A percentile compares a stretch with the other conserved stretches of the same genome.
These are phyloP conservation scores for Periconia sp. DNA, from an alignment of 2,329 filamentous ascomycete species.

Conservation along the genomic window DNA sequence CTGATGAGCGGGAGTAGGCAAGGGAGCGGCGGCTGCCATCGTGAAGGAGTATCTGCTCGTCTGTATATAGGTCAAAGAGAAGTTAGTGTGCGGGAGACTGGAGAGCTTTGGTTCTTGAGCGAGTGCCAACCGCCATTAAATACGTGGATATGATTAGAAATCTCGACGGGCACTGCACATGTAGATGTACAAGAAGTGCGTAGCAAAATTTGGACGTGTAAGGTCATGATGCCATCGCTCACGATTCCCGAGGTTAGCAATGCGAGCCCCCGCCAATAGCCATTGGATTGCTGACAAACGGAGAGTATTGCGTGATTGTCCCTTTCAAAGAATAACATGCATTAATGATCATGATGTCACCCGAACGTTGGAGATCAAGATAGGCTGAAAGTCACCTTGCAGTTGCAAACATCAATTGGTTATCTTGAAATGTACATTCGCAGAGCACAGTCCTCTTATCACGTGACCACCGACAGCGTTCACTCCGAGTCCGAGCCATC, in stretches of 20 bases:
- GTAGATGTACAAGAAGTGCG: slow-evolving; percentile 14
- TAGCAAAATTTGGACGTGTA: slow-evolving; percentile 6
- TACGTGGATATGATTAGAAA: slow-evolving; percentile 27
- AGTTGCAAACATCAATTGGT: too few species aligned
- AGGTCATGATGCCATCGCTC: slow-evolving; percentile 37
- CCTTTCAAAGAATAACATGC: background rate
- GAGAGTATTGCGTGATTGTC: slow-evolving; percentile 24
- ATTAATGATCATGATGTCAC: too few species aligned
- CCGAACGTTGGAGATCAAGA: too few species aligned
- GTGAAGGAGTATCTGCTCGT: slow-evolving; percentile 21
- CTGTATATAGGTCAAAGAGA: background rate
- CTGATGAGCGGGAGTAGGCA: slow-evolving; percentile 47
- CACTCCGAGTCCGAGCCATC: too few species aligned
- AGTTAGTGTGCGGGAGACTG: background rate
- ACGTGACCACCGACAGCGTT: too few species aligned
- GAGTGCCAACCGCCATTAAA: too few species aligned
- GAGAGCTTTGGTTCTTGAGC: background rate
- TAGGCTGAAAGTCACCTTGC: too few species aligned
- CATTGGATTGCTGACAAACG: slow-evolving; percentile 25
- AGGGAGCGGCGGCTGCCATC: slow-evolving; percentile 47
- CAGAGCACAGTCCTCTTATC: too few species aligned
- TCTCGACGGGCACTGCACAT: slow-evolving; percentile 6
- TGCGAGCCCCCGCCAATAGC: slow-evolving; percentile 19
- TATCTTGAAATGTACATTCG: too few species aligned
- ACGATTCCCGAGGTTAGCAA: slow-evolving; percentile 35